Percentiles rank a stretch among this genome's conserved stretches.
Evolutionary conservation across 371 early-diverging fungal species (phyloP).

Genomic region (Blastocladiella emersonii): DNA sequence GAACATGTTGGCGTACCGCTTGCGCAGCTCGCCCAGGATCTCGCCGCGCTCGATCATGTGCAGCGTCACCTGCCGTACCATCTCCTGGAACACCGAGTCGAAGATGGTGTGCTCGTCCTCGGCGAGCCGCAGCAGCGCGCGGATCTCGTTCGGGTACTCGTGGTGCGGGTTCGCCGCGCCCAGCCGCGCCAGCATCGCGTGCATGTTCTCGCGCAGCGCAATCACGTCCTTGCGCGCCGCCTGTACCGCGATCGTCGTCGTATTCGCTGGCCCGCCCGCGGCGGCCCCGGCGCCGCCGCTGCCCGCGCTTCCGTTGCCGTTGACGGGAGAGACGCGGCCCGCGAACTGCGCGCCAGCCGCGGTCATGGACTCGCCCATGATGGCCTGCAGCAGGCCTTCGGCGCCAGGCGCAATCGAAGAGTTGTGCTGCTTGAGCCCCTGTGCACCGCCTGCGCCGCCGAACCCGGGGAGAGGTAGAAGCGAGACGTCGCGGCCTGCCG

Average conservation of each 20-base stretch:
- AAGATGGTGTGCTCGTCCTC: constrained; percentile 39
- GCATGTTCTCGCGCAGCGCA: not conserved
- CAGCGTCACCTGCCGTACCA: constrained; percentile 35
- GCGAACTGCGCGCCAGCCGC: not conserved
- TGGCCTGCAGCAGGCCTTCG: not conserved
- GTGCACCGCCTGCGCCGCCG: no score
- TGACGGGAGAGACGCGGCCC: not conserved
- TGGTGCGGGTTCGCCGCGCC: constrained; percentile 15
- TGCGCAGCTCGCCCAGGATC: constrained; percentile 32
- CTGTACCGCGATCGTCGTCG: not conserved
- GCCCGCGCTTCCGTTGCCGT: not conserved
- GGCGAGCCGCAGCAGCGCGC: constrained; percentile 28
- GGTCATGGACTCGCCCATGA: not conserved
- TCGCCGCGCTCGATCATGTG: constrained; percentile 42
- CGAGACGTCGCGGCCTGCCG: not conserved
- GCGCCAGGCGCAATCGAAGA: no score
- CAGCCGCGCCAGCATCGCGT: not conserved
- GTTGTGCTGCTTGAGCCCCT: no score
- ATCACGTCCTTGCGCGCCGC: not conserved
- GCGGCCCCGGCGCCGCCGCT: not conserved
- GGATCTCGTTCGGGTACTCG: constrained; percentile 35
- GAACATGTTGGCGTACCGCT: constrained; percentile 35
- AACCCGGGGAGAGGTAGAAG: not conserved
- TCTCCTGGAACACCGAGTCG: constrained; percentile 32
- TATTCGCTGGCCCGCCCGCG: not conserved